Conservation (phyloP, 1,284 basidiomycete species). For the Fomes fomentarius region DNA sequence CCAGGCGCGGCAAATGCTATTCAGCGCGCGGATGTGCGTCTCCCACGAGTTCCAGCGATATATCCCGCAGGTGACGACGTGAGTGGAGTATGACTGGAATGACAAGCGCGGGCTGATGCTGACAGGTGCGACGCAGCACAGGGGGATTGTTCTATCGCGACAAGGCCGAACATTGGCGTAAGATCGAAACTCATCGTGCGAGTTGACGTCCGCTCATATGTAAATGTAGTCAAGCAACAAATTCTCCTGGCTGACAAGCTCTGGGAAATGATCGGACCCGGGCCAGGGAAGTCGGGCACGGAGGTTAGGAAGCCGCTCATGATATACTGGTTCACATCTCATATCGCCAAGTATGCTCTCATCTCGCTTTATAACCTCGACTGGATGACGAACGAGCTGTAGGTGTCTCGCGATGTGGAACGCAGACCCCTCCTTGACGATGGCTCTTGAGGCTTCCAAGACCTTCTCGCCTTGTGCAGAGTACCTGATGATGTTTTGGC, state of each 20-base stretch:
- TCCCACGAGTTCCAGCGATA: conserved; percentile 69
- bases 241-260: background rate
- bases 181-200: no score
- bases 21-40: conserved; percentile 73
- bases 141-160: conserved; percentile 52
- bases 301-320: conserved; percentile 55
- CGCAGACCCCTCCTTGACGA: conserved; percentile 56
- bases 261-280: no score
- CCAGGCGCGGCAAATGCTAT: conserved; percentile 70
- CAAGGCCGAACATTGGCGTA: conserved; percentile 76
- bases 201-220: background rate
- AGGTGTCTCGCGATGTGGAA: conserved; percentile 66
- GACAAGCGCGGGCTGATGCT: no score
- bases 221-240: conserved; percentile 7
- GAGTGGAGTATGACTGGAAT: conserved; percentile 34
- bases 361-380: background rate
- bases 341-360: conserved; percentile 56
- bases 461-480: conserved; percentile 62
- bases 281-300: no score
- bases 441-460: conserved; percentile 68
- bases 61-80: conserved; percentile 63
- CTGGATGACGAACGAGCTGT: conserved; percentile 11
- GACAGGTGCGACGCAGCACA: background rate
- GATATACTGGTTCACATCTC: conserved; percentile 77
- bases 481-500: conserved; percentile 67